phyloP scores from a whole-genome alignment of 257 asterid species.

The Scutellaria galericulata region DNA sequence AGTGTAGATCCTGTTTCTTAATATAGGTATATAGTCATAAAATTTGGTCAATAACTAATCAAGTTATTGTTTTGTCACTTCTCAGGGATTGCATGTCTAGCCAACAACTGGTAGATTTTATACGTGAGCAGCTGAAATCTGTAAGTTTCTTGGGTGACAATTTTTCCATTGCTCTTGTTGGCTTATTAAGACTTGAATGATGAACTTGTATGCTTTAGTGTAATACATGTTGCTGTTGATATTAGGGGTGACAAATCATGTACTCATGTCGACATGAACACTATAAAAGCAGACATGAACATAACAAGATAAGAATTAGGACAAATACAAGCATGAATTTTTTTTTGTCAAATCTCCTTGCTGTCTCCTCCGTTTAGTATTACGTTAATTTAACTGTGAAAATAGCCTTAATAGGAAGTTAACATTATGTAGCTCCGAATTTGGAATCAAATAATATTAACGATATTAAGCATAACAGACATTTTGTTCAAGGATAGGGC shows the following conservation, averaged over 20 bases:
- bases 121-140: constrained; percentile 79
- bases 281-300: too few relatives aligned
- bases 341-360: too few relatives aligned
- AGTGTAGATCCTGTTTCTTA: constrained; percentile 9
- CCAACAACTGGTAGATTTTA: constrained; percentile 89
- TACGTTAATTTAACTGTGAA: too few relatives aligned
- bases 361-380: too few relatives aligned
- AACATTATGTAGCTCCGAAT: too few relatives aligned
- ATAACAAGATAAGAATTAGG: too few relatives aligned
- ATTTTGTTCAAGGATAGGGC: too few relatives aligned
- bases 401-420: too few relatives aligned
- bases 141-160: constrained; percentile 52
- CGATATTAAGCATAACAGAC: too few relatives aligned
- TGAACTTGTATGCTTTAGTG: neutral
- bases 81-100: constrained; percentile 98
- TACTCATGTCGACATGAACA: too few relatives aligned
- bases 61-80: constrained; percentile 7
- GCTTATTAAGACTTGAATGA: neutral
- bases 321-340: too few relatives aligned
- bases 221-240: neutral
- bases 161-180: neutral
- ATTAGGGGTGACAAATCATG: neutral
- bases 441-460: too few relatives aligned
- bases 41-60: constrained; percentile 15
- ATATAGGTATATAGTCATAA: neutral